Evolutionary conservation across 805 yeast species (phyloP), one percentile per base, ranked within the genome.

Genomic region (Geotrichum ghanense): DNA sequence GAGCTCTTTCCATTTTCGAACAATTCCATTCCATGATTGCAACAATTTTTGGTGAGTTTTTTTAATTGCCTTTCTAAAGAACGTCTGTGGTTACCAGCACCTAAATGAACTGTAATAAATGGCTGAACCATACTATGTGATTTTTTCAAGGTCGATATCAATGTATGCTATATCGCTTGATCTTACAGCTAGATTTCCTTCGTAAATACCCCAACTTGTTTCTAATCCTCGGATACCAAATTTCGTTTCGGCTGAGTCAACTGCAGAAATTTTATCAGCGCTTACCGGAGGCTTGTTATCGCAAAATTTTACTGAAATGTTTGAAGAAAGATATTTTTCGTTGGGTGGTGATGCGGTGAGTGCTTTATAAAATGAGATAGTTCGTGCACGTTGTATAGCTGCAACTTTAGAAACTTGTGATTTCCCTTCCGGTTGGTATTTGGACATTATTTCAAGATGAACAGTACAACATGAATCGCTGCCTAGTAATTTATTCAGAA

Each of bases 51-150:
- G 43, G 50, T 47, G 10, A 56, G 52, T 41, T 37, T 40, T 23
- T 41, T 45, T 42, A 53, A 53, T 12, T 21, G 41, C 19, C 41
- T 42, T 19, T 46, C 42, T n/a, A 43, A 48, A 24, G 37, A 19
- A 19, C 34, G 23, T n/a, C 55, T 41, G 43, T 63, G 65, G 12
- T 41, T 48, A 12, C 66, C 67, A 5, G 67, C 67, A 3, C 67
- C 67, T 3, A 62, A 42, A 48, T 63, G 67, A 5, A 62, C 45
- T 2, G 54, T 58, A 5, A 62, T 47, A 35, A 53, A 47, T 12
- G 51, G 52, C 50, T 25, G 40, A 26, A 20, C 12, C 21, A 20
- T 24, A 22, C n/a, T 23, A 17, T 6, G 4, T 17, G 22, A 24
- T 14, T 43, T 48, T 23, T 5, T n/a, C 41, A 27, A 45, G n/a